Base-by-base conservation (phyloP, 108 stramenopile genomes). In the Skeletonema costatum region DNA sequence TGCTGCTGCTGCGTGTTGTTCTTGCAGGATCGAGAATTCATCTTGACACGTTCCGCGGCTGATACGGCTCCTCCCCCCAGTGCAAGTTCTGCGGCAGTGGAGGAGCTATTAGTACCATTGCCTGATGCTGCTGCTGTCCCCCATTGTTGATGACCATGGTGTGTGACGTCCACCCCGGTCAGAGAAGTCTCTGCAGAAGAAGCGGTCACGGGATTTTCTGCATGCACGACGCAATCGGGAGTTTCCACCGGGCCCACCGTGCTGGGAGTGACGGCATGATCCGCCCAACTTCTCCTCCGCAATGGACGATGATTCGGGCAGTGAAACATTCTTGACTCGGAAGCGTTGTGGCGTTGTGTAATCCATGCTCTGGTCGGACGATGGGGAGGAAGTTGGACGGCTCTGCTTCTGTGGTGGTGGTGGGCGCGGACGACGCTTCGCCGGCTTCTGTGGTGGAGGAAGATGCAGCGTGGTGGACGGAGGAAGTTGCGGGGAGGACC, bases 301-400 rank as follows among this genome's bases (percentile, higher is more conserved):
- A 56, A 2, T 56, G 53, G 53, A 56, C 7, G 53, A 56, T 10
- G 53, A 21, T 56, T 21, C 53, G 16, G 53, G 53, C 53, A 56
- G 7, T 8, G 53, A n/a, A 1, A 56, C 53, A 56, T 56, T 21
- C 10, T 56, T 56, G 6, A 56, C 53, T 25, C 25, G 4, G 53
- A 56, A 56, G 4, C 53, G 53, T 66, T 76, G 73, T 29, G 81
- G 81, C 32, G 81, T 82, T 56, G 70, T 62, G 70, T 66, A 82
- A 50, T 50, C 48, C 48, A 56, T 25, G 53, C 44, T 46, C 16
- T 56, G 16, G 2, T 56, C 53, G 7, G 19, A 2, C 2, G 53
- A 56, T 29, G 53, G 7, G 9, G 53, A 56, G 0, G 53, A 56
- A 1, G 50, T 14, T 17, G 53, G 4, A 25, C 4, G 16, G 16